These are phyloP conservation scores for Metrosideros polymorpha DNA, from an alignment of 441 rosid species.

Conservation along the genomic window DNA sequence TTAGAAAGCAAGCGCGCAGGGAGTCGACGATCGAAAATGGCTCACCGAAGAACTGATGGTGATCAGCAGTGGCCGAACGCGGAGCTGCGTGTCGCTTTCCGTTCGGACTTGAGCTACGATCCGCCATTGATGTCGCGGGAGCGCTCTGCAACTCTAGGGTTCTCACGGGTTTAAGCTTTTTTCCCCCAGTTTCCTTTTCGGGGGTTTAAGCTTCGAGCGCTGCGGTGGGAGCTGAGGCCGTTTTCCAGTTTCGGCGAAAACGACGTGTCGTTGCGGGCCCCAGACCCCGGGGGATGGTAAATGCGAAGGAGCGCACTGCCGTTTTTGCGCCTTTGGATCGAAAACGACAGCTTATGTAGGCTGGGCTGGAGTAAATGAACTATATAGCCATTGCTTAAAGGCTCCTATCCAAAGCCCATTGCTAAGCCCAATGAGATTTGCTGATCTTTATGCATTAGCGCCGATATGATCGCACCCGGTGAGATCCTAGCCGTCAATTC, in stretches of 20 bases:
- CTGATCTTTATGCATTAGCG: not conserved
- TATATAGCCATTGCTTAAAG: not conserved
- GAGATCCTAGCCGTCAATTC: fast-evolving
- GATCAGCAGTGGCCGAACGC: not conserved
- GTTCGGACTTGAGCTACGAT: slow-evolving; percentile 5
- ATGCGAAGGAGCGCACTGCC: not conserved
- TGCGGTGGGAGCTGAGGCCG: not conserved
- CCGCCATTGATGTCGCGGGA: slow-evolving; percentile 8
- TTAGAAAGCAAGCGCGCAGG: not conserved
- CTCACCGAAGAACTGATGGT: slow-evolving; percentile 29
- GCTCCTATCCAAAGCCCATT: not conserved
- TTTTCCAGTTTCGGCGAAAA: not conserved
- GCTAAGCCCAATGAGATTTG: not conserved
- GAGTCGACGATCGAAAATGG: not conserved
- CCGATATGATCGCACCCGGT: fast-evolving
- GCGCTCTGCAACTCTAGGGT: not conserved
- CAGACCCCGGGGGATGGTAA: not conserved
- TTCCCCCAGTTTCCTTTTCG: not conserved
- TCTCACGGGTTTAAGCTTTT: not conserved
- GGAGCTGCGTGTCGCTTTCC: not conserved
- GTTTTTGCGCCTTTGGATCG: not conserved
- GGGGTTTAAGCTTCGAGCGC: not conserved
- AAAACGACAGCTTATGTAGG: not conserved
- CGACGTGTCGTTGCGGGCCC: not conserved
- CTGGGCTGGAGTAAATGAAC: not conserved